Evolutionary conservation across 768 basidiomycete genomes (phyloP), one percentile per base, ranked within the genome.

Genomic region (Phallus indusiatus): DNA sequence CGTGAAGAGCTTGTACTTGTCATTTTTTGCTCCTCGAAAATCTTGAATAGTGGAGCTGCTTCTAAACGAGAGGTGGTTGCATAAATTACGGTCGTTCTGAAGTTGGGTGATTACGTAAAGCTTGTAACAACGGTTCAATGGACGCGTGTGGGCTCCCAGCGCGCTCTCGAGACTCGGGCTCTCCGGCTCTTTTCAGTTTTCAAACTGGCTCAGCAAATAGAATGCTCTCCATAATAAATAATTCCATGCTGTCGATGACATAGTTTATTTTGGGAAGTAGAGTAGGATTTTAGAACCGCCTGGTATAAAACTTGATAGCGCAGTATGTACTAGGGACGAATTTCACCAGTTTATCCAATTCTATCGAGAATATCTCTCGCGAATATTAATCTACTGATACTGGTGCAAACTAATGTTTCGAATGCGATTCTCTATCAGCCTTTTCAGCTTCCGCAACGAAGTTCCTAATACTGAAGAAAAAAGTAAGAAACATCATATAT

Each of bases 401-500:
- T 28, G 2, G 28, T 28, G 7, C 7, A 7, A n/a, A n/a, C 24
- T 47, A 81, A 68, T 81, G 79, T 67, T 80, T 79, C 63, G 81
- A 73, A 69, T 80, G 78, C 63, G 81, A 73, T 69, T 82, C 59
- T 47, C 53, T 53, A 36, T 52, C 54, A 57, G 55, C 86, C 73
- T 87, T 89, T 78, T 91, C 90, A 51, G 90, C 89, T 68, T 90
- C 88, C 58, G 80, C 82, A 61, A 91, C 80, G 69, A 88, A 92
- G 53, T 84, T 83, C 70, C 79, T 76, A 74, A 92, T 89, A 69
- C 90, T 92, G 60, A 37, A 36, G 64, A 61, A 54, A 37, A 54
- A 7, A 64, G 69, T 82, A 81, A 71, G 22, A 33, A 47, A 33
- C 46, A 35, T 47, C 16, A 18, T 16, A 33, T 18, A 24, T 35